Evolutionary conservation across 2,329 filamentous ascomycete species (phyloP).

Genomic region (Orbilia blumenaviensis): DNA sequence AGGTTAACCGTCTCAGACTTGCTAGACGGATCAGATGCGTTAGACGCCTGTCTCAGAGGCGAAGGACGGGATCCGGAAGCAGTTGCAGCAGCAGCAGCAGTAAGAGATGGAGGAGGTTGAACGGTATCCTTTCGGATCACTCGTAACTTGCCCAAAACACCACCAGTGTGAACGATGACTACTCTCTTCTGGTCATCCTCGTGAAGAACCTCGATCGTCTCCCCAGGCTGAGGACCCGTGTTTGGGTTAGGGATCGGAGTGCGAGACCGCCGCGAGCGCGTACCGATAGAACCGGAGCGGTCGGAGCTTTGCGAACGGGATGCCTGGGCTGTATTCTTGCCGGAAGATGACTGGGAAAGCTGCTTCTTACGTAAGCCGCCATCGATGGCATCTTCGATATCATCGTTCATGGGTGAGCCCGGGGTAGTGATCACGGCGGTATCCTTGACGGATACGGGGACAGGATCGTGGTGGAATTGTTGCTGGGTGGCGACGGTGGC

Average conservation of each 20-base stretch:
- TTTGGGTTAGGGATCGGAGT: constrained; percentile 46
- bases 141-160: constrained; percentile 36
- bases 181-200: constrained; percentile 48
- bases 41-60: constrained; percentile 40
- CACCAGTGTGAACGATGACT: constrained; percentile 44
- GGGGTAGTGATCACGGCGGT: constrained; percentile 16
- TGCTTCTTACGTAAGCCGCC: constrained; percentile 48
- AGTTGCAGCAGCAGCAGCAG: not conserved
- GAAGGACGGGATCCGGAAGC: constrained; percentile 24
- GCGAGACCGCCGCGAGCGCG: constrained; percentile 37
- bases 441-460: constrained; percentile 37
- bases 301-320: constrained; percentile 47
- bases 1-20: constrained; percentile 17
- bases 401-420: constrained; percentile 24
- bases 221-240: constrained; percentile 43
- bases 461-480: constrained; percentile 47
- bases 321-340: not conserved
- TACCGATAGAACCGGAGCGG: constrained; percentile 18
- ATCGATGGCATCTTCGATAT: constrained; percentile 34
- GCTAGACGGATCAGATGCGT: constrained; percentile 14
- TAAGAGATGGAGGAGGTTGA: no score
- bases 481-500: constrained; percentile 20
- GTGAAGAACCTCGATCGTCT: constrained; percentile 29
- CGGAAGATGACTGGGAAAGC: constrained; percentile 14
- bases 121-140: constrained; percentile 39